Evolutionary conservation across 257 asterid genomes (phyloP).

Genomic region (Capsicum pubescens): DNA sequence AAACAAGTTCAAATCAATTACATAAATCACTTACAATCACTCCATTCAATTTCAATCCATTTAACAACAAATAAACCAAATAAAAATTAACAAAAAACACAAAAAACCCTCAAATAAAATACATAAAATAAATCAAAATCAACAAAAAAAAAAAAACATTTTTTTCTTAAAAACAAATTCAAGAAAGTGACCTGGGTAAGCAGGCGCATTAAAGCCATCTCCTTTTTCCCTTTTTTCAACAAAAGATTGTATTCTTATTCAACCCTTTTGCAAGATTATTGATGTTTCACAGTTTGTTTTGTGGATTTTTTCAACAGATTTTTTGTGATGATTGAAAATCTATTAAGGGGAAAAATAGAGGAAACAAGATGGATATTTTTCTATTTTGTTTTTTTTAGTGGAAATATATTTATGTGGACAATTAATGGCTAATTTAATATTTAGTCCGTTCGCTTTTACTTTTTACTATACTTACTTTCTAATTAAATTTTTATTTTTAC

Average conservation of each 20-base stretch:
- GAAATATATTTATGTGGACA: no score
- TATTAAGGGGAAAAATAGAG: no score
- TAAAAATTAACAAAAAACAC: neutral
- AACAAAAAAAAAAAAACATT: neutral
- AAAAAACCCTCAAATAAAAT: neutral
- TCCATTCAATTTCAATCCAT: neutral
- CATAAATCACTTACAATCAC: neutral
- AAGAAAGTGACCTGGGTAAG: constrained; percentile 55
- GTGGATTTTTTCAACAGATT: no score
- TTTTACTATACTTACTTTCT: no score
- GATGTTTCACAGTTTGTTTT: no score
- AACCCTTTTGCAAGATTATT: neutral
- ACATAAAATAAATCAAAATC: neutral
- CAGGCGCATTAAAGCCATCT: constrained; percentile 70
- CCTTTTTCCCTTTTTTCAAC: neutral
- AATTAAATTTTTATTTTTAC: no score
- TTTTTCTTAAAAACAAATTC: no score
- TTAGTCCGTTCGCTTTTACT: no score
- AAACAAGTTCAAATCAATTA: neutral
- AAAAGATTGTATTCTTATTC: neutral
- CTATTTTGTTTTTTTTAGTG: no score
- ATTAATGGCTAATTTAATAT: no score
- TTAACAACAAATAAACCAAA: neutral
- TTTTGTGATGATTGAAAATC: no score
- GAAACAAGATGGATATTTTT: no score